Evolutionary conservation across 441 rosid species (phyloP).

Genomic region (Pelargonium fulgidum): DNA sequence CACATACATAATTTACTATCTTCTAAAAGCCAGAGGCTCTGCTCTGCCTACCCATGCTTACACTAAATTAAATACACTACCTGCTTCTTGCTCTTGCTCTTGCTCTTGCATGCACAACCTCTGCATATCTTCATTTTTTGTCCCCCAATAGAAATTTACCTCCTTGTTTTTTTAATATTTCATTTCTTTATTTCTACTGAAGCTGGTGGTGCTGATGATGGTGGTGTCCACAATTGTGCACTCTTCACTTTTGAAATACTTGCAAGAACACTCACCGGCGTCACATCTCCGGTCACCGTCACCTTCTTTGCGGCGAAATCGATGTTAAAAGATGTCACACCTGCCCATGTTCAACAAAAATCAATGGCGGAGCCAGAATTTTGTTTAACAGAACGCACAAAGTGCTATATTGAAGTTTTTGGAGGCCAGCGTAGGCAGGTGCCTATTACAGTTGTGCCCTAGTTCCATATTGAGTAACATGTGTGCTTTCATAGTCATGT

Average conservation of each 20-base stretch:
- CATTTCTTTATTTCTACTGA: constrained; percentile 20
- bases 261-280: constrained; percentile 60
- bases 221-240: constrained; percentile 59
- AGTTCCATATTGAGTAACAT: too few relatives aligned
- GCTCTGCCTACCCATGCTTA: constrained; percentile 20
- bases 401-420: too few relatives aligned
- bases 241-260: constrained; percentile 86
- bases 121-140: not conserved
- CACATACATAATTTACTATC: not conserved
- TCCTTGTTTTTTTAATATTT: not conserved
- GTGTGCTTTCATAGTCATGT: too few relatives aligned
- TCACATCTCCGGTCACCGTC: constrained; percentile 68
- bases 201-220: constrained; percentile 23
- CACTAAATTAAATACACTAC: constrained; percentile 8
- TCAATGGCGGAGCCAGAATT: too few relatives aligned
- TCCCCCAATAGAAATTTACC: not conserved
- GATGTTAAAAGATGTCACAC: constrained; percentile 73
- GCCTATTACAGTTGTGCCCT: too few relatives aligned
- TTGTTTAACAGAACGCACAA: too few relatives aligned
- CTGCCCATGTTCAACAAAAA: constrained; percentile 27
- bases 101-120: not conserved
- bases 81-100: too few relatives aligned
- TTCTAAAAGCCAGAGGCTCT: constrained; percentile 23
- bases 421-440: too few relatives aligned
- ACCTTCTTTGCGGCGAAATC: constrained; percentile 81